phyloP scores from a whole-genome alignment of 805 yeast genomes.

The Myxozyma vanderwaltii region DNA sequence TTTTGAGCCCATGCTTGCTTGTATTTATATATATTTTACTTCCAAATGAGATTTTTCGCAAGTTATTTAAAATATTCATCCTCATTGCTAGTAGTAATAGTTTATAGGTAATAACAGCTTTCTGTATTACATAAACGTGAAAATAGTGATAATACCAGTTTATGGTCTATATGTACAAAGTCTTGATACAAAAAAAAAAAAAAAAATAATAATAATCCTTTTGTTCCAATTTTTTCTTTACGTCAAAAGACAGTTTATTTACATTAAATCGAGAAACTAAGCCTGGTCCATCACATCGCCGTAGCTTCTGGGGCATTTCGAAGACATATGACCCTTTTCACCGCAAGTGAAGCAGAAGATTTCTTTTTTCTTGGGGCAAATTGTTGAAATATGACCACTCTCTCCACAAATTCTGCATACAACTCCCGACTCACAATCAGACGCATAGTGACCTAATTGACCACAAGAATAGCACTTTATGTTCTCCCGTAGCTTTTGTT shows the following conservation, averaged over 20 bases:
- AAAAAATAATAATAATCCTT: too few species aligned
- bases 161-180: too few species aligned
- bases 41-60: neutral
- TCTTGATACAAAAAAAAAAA: too few species aligned
- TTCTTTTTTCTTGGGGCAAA: neutral
- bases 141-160: too few species aligned
- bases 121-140: too few species aligned
- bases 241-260: too few species aligned
- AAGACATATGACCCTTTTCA: constrained; percentile 2
- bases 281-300: neutral
- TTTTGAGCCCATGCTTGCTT: neutral
- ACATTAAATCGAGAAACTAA: too few species aligned
- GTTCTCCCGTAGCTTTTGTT: neutral
- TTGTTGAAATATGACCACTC: neutral
- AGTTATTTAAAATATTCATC: too few species aligned
- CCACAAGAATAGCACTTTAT: constrained; percentile 1
- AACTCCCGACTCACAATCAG: neutral
- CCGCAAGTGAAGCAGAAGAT: constrained; percentile 2
- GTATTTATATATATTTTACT: constrained; percentile 8
- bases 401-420: neutral
- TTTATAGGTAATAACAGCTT: too few species aligned
- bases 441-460: neutral
- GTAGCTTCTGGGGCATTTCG: neutral
- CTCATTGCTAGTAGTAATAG: too few species aligned
- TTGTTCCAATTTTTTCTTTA: too few species aligned